Conservation (phyloP, 1,139 yeast genomes). For the Zygotorulaspora mrakii region DNA sequence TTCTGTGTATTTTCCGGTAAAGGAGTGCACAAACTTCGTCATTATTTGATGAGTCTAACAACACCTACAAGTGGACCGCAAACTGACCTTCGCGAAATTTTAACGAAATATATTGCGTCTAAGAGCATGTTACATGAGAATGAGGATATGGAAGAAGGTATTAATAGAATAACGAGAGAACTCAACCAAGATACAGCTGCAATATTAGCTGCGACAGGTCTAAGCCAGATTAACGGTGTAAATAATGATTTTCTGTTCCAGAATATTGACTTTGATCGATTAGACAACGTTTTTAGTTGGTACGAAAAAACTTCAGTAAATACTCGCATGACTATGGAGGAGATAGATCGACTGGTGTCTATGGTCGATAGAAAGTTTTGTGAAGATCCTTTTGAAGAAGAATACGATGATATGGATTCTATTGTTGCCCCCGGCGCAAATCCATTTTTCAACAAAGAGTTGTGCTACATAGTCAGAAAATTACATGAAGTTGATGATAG, state of each 20-base stretch:
- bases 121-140: conserved; percentile 28
- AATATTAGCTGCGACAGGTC: conserved; percentile 35
- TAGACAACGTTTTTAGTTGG: conserved; percentile 33
- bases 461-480: conserved; percentile 34
- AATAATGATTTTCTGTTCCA: conserved; percentile 33
- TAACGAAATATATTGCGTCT: conserved; percentile 31
- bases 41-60: conserved; percentile 48
- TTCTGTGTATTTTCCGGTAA: conserved; percentile 93
- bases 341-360: conserved; percentile 23
- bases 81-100: conserved; percentile 33
- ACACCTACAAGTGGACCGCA: conserved; percentile 37
- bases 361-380: conserved; percentile 32
- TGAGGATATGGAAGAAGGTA: conserved; percentile 31
- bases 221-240: conserved; percentile 33
- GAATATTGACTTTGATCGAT: conserved; percentile 33
- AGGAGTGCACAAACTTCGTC: conserved; percentile 73
- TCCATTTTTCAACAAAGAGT: conserved; percentile 30
- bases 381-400: conserved; percentile 35
- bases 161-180: conserved; percentile 30
- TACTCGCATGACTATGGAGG: conserved; percentile 21
- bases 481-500: conserved; percentile 35
- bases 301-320: conserved; percentile 20
- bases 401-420: conserved; percentile 29
- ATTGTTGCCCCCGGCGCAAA: conserved; percentile 34
- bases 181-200: conserved; percentile 37